Evolutionary conservation across 139 green algal species (phyloP), one percentile per base, ranked within the genome.

Genomic region (Chlamydomonas schloesseri): DNA sequence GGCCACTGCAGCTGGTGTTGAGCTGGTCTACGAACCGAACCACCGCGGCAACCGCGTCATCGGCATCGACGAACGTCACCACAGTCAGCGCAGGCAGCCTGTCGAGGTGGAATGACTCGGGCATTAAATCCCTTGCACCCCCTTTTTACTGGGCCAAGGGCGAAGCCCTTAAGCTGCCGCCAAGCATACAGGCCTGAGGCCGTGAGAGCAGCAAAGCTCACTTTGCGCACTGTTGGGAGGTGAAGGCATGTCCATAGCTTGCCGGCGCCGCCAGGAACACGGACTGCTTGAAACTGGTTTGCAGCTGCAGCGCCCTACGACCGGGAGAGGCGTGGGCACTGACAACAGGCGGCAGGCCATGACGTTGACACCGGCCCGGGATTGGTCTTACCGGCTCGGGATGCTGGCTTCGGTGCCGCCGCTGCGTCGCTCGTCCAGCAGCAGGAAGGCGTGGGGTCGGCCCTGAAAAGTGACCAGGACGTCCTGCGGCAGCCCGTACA

Each of bases 391-490:
- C 42, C 42, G 5, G 8, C 6, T 50, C 8, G 42, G 6, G 42
- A 50, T 50, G 8, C 42, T 50, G 42, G 42, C 42, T 8, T 50
- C 42, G 42, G n/a, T 10, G 0, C 29, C 64, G 9, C 64, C n/a
- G 13, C 29, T 18, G 4, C 36, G 62, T 11, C 68, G 64, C 46
- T 74, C 62, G 33, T 84, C 78, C 18, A 85, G 33, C 46, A 77
- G n/a, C 47, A 85, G 31, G 68, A 85, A 85, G 20, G 79, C 79
- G 57, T 85, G 68, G 4, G 79, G 79, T 9, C 47, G n/a, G 34
- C 64, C 79, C 47, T 13, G 23, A 8, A 85, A 50, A 5, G 79
- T 85, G 4, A 85, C 47, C 4, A 85, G 67, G 1, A 85, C 20
- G 34, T 85, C 79, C 79, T 85, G 37, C 17, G 14, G 29, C 29